These are phyloP conservation scores for Mallotus repandus DNA, from an alignment of 441 rosid genomes.

Conservation along the genomic window DNA sequence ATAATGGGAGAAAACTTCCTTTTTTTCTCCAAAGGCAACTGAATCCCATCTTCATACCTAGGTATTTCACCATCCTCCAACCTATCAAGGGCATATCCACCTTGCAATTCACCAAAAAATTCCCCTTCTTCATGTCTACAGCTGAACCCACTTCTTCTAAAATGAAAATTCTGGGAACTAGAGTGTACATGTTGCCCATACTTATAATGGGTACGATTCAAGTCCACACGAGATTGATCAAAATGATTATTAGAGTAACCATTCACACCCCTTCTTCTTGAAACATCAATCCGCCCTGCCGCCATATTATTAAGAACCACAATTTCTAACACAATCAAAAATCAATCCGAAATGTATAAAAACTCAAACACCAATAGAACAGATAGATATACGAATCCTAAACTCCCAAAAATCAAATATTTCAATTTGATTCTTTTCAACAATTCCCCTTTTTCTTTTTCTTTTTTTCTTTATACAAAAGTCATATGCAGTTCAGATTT, in stretches of 20 bases:
- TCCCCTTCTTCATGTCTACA: slow-evolving; percentile 18
- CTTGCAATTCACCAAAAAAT: slow-evolving; percentile 1
- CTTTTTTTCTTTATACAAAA: background rate
- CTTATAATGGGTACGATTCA: slow-evolving; percentile 19
- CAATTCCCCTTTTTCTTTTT: too few species aligned
- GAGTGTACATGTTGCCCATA: slow-evolving; percentile 26
- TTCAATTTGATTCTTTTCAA: background rate
- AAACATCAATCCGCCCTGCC: slow-evolving; percentile 65
- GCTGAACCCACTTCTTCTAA: slow-evolving; percentile 21
- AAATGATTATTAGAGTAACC: slow-evolving; percentile 27
- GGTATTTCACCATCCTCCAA: slow-evolving; percentile 22
- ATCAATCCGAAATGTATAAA: slow-evolving; percentile 18
- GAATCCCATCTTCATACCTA: slow-evolving; percentile 31
- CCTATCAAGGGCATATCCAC: slow-evolving; percentile 4
- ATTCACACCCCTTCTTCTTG: slow-evolving; percentile 34
- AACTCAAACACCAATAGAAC: slow-evolving; percentile 10
- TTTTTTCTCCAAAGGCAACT: slow-evolving; percentile 48
- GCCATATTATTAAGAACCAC: slow-evolving; percentile 68
- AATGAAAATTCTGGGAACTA: slow-evolving; percentile 10
- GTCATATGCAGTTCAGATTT: background rate
- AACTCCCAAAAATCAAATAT: slow-evolving; percentile 11
- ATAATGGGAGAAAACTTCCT: slow-evolving; percentile 52
- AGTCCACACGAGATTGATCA: slow-evolving; percentile 23
- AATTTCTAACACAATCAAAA: slow-evolving; percentile 50
- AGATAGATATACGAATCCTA: slow-evolving; percentile 21